Evolutionary conservation across 2,329 filamentous ascomycete species (phyloP), one percentile per base, ranked within the genome.

Genomic region (Claviceps quebecensis): DNA sequence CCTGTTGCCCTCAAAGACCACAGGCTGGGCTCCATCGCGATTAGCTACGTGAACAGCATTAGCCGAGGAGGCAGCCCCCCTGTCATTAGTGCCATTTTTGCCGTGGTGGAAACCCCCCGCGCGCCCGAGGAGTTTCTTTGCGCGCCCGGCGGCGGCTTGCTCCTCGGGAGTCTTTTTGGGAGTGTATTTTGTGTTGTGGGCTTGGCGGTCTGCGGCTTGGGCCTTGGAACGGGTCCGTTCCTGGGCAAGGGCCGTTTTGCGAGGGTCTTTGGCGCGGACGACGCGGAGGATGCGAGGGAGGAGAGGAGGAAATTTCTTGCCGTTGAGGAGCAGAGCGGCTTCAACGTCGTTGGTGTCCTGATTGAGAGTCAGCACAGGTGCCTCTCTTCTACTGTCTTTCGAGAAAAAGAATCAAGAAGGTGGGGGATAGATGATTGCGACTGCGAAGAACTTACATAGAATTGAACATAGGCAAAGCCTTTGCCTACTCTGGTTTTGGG

Each of bases 401-500:
- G n/a, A 9, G 4, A 40, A 40, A 40, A 40, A 40, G 17, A 40
- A 26, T 7, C 23, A 26, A 40, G 29, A 22, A 47, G 19, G n/a
- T 11, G 41, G 13, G 4, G 44, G 5, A 23, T 5, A n/a, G 16
- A 29, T 11, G 44, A 6, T 34, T 46, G 17, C n/a, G 7, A 6
- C 14, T 37, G 29, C 5, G 7, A 17, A 46, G 17, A 29, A 67
- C 72, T 70, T 60, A 82, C 80, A 62, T 84, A 80, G 69, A 98
- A 98, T 64, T 98, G 93, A 16, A 98, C 91, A 62, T 98, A 98
- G 55, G 94, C 94, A 63, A 98, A 88, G 4, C 93, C 93, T 66
- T 98, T 98, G 61, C 93, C 89, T 34, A 98, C 87, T 48, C 94
- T 81, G 7, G 94, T 98, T 58, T 86, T 84, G 56, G 86, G 75